Evolutionary conservation across 1,284 basidiomycete genomes (phyloP).

Genomic region (Apiotrichum montevideense): DNA sequence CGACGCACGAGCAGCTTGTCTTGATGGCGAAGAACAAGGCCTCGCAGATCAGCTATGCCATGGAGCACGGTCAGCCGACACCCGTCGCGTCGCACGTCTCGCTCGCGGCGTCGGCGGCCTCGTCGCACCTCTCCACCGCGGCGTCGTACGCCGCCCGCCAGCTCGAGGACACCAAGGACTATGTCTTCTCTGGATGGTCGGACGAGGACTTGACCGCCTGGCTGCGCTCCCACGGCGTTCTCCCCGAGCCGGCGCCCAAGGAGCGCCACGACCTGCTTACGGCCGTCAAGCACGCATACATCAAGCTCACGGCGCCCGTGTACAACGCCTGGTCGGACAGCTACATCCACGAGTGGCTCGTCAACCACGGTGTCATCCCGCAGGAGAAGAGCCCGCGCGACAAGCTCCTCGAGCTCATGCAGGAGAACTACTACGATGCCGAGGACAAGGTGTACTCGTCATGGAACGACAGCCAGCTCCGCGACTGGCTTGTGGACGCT

Average conservation of each 20-base stretch:
- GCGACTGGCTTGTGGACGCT: conserved; percentile 49
- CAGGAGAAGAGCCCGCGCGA: conserved; percentile 59
- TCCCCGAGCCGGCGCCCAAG: conserved; percentile 60
- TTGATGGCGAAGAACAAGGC: conserved; percentile 66
- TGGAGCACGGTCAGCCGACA: conserved; percentile 53
- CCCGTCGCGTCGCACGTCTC: conserved; percentile 21
- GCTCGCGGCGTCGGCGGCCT: conserved; percentile 49
- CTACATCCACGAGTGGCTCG: conserved; percentile 79
- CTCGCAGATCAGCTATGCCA: conserved; percentile 51
- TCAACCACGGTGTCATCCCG: conserved; percentile 64
- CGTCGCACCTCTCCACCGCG: conserved; percentile 32
- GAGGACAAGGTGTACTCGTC: conserved; percentile 59
- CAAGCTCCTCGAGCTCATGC: conserved; percentile 63
- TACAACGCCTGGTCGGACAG: conserved; percentile 82
- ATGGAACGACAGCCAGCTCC: conserved; percentile 54
- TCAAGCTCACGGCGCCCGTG: conserved; percentile 56
- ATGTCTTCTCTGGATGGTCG: conserved; percentile 80
- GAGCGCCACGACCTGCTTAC: conserved; percentile 62
- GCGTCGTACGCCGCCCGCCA: conserved; percentile 45
- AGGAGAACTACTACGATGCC: conserved; percentile 66
- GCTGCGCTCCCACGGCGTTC: conserved; percentile 65
- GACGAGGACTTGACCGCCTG: conserved; percentile 60
- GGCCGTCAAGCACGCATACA: conserved; percentile 64
- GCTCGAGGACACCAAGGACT: conserved; percentile 73
- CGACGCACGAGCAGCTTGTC: conserved; percentile 70